A percentile compares a stretch with the other conserved stretches of the same genome.
Evolutionary conservation across 1,139 yeast species (phyloP).

Genomic region (Wickerhamomyces sp.): DNA sequence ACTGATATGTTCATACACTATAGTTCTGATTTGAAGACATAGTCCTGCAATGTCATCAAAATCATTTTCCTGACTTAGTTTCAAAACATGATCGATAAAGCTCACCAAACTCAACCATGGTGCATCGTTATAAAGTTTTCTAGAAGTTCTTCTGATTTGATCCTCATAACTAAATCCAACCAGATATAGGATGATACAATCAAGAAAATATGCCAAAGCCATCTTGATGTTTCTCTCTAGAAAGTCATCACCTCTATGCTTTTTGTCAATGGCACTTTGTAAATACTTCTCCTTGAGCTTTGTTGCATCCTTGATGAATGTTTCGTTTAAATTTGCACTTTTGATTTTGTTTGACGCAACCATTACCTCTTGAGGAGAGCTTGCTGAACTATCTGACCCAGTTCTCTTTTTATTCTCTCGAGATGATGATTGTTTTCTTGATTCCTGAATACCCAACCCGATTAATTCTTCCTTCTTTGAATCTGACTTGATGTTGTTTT

Average conservation of each 20-base stretch:
- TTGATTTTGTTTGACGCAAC: background rate
- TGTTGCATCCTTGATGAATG: background rate
- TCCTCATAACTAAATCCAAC: constrained; percentile 21
- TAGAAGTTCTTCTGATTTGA: constrained; percentile 8
- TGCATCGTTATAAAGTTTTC: constrained; percentile 9
- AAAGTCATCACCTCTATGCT: constrained; percentile 17
- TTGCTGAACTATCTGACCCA: too few relatives aligned
- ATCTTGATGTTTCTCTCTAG: constrained; percentile 1
- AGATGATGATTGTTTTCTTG: too few relatives aligned
- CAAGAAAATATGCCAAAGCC: constrained; percentile 9
- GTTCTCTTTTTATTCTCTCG: too few relatives aligned
- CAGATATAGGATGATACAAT: constrained; percentile 17
- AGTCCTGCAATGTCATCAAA: constrained; percentile 13
- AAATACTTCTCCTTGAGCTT: constrained; percentile 5
- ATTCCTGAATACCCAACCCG: background rate
- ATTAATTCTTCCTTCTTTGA: background rate
- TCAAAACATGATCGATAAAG: constrained; percentile 12
- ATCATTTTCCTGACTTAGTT: constrained; percentile 2
- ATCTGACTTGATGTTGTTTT: background rate
- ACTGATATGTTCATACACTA: constrained; percentile 17
- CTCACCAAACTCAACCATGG: constrained; percentile 18
- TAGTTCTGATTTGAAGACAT: constrained; percentile 12
- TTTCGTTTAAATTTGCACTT: background rate
- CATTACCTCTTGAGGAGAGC: background rate
- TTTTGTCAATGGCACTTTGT: constrained; percentile 14